Evolutionary conservation across 495 filamentous ascomycete species (phyloP).

Genomic region (Elasticomyces elasticus): DNA sequence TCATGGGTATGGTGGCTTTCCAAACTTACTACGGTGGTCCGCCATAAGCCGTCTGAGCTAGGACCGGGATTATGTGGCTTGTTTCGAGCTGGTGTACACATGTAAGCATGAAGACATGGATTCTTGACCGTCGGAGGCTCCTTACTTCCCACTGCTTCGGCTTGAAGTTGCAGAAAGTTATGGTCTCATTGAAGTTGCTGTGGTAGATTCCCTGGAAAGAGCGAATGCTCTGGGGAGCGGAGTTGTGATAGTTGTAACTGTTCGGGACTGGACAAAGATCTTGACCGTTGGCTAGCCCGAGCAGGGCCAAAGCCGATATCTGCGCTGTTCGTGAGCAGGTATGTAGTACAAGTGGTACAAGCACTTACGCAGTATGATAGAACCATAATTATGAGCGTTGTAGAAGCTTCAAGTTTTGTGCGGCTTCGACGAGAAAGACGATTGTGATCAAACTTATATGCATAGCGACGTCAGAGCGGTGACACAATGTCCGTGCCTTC

Average conservation of each 20-base stretch:
- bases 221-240: slow-evolving; percentile 1
- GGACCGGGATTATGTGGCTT: neutral
- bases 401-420: neutral
- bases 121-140: neutral
- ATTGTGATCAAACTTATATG: no score
- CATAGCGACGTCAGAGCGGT: no score
- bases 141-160: neutral
- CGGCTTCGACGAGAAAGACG: no score
- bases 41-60: slow-evolving; percentile 2
- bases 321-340: neutral
- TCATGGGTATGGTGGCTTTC: neutral
- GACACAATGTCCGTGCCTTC: no score
- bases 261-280: slow-evolving; percentile 1
- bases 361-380: neutral
- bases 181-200: slow-evolving; percentile 6
- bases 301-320: neutral
- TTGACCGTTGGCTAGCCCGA: neutral
- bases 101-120: neutral
- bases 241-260: slow-evolving; percentile 1
- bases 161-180: slow-evolving; percentile 8
- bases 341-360: neutral
- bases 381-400: neutral
- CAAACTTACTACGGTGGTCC: neutral
- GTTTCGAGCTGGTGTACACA: neutral
- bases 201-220: slow-evolving; percentile 8